Evolutionary conservation across 2,329 filamentous ascomycete species (phyloP), one percentile per base, ranked within the genome.

Genomic region (Biscogniauxia mediterranea): DNA sequence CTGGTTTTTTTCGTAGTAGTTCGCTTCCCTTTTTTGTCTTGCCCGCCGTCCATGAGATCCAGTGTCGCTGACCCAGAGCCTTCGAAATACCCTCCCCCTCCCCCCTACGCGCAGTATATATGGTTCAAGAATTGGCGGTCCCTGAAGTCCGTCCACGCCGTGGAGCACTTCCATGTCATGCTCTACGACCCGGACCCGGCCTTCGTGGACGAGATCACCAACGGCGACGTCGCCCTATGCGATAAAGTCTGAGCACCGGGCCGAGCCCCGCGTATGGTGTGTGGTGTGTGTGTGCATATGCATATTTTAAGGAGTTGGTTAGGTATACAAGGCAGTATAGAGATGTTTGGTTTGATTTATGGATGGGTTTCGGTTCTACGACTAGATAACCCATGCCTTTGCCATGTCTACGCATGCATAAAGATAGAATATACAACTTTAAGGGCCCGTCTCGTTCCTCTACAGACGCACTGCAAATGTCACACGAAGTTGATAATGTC

Each of bases 101-200:
- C 23, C 23, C 50, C 28, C 52, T 20, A 20, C 38, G 20, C 32
- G 38, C 58, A 79, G 76, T 74, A 76, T 50, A 80, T 89, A 42
- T 95, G 91, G 91, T 95, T 95, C 78, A 92, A 91, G 79, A 98
- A 98, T 71, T 97, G 93, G 92, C 84, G 81, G 58, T 85, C 84
- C 17, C 78, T 97, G 67, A 97, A 97, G 79, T 95, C 90, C 23
- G 86, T 98, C 26, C 86, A 92, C 69, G 87, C 90, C 0, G 86
- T 98, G 11, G 93, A 97, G 80, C 94, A 98, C 74, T 95, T 98
- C 72, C 94, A 98, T 75, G 89, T 97, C 71, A 93, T 97, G 92
- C 80, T 97, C 58, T 90, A 89, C 74, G 82, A 91, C 68, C 89
- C 93, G 0, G 88, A 94, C 68, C 79, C 81, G 49, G 81, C 79